Conservation (phyloP, 1,284 basidiomycete genomes). For the Mycosarcoma maydis region DNA sequence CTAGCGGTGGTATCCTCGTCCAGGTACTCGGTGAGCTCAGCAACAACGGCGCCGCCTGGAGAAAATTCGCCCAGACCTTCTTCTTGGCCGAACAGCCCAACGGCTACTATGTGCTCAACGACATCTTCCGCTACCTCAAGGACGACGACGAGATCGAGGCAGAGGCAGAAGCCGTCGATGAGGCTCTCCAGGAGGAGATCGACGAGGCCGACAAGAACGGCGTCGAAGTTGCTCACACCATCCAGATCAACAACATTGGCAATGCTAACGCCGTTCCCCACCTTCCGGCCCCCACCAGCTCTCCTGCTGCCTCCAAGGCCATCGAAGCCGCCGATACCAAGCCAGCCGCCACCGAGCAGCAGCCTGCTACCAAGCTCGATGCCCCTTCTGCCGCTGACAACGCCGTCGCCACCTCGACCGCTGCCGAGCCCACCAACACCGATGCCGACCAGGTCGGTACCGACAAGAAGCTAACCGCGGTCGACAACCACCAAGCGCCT, state of each 20-base stretch:
- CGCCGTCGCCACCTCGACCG: conserved; percentile 32
- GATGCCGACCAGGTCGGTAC: conserved; percentile 55
- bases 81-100: conserved; percentile 99
- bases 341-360: conserved; percentile 2
- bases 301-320: conserved; percentile 11
- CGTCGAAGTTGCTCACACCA: conserved; percentile 38
- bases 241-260: conserved; percentile 53
- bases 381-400: conserved; percentile 21
- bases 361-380: conserved; percentile 3
- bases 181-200: conserved; percentile 45
- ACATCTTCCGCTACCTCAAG: conserved; percentile 99
- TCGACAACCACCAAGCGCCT: conserved; percentile 51
- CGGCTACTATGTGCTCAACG: conserved; percentile 99
- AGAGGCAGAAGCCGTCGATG: conserved; percentile 47
- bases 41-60: conserved; percentile 82
- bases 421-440: conserved; percentile 29
- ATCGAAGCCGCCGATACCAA: conserved; percentile 41
- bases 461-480: conserved; percentile 48
- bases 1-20: conserved; percentile 94
- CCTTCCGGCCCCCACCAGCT: conserved; percentile 40
- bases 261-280: conserved; percentile 49
- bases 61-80: conserved; percentile 99
- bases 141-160: conserved; percentile 81
- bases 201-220: conserved; percentile 43
- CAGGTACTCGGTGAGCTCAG: conserved; percentile 99